Base-by-base conservation (phyloP, 2,329 filamentous ascomycete species). In the Aspergillus eucalypticola region DNA sequence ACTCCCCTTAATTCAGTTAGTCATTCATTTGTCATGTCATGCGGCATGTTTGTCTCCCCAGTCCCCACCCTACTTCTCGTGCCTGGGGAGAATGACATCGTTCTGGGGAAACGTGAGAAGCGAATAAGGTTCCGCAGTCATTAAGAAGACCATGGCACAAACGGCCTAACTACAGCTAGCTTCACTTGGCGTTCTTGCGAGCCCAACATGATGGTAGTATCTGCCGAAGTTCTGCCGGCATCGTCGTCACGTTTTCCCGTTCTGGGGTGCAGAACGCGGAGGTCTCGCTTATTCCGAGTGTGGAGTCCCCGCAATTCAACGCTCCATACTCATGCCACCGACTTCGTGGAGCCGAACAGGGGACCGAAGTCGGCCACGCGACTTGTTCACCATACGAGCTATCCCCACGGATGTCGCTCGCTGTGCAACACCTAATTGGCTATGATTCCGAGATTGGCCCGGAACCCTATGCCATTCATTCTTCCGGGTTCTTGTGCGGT, bases 241-340 rank as follows among this genome's bases (percentile, higher is more conserved):
- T 29, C 15, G 25, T 50, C 46, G 46, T 50, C 46, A 50, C 4
- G n/a, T 17, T 50, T 35, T 29, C 25, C 46, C 46, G 7, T 50
- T 50, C 46, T 32, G 25, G 25, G 46, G 23, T 29, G 46, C 15
- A 50, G 25, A 29, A 29, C 46, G 46, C 15, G 15, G 44, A 49
- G 32, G 13, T 29, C 46, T 50, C n/a, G 25, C 46, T 50, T 29
- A 29, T 50, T n/a, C 25, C 25, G 15, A 50, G 25, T 50, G 46
- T 50, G 46, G 46, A 50, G 46, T 50, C 46, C 46, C 46, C 46
- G 46, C 46, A 50, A 32, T 29, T 29, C 21, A 44, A 21, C 41
- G 17, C 41, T 44, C 10, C 21, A 21, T 44, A 13, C 17, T 17
- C 41, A 21, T 27, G 8, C 19, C 17, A 17, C 25, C 25, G 15